Base-by-base conservation (phyloP, 1,284 basidiomycete species). In the Stygiomarasmius scandens region DNA sequence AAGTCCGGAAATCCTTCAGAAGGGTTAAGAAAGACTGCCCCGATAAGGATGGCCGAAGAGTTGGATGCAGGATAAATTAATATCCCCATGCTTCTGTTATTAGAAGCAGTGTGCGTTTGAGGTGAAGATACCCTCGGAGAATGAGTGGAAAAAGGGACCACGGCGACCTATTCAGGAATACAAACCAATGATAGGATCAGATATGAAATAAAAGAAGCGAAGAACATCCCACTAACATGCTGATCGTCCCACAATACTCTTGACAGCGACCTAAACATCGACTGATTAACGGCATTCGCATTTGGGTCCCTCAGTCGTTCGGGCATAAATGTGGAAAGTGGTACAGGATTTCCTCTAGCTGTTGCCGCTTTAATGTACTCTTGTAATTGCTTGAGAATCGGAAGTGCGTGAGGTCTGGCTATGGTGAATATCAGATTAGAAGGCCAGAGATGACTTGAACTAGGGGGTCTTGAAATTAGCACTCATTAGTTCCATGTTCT, bases 261-360 rank as follows among this genome's bases (percentile, higher is more conserved):
- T 19, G 83, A 80, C 58, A 88, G 71, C 29, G 78, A 74, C 55
- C 82, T 78, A 66, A 87, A 88, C 54, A 72, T 74, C 38, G 76
- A 69, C 63, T 80, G 73, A 64, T 87, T 88, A 55, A 77, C 74
- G 52, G 72, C 71, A 63, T 80, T 77, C 43, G 69, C 67, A 32
- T 77, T 73, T 20, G 77, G 70, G 58, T 85, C 80, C 34, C 80
- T 71, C 49, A 83, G 75, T 36, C 79, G 77, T 65, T 85, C 82
- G 10, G 86, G 80, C 77, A 87, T 81, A 69, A 88, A 82, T 52
- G 84, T 84, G 69, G 54, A 47, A 80, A 85, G 56, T 82, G 74
- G 23, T 83, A 83, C 34, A 76, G 78, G 27, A 67, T 63, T 60
- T 76, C 71, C 32, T 71, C 24, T 38, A 6, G 49, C 38, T 3